Percentiles rank a stretch among this genome's conserved stretches.
Conservation (phyloP, 345 rosid species). For the Citrus mangshanensis region DNA sequence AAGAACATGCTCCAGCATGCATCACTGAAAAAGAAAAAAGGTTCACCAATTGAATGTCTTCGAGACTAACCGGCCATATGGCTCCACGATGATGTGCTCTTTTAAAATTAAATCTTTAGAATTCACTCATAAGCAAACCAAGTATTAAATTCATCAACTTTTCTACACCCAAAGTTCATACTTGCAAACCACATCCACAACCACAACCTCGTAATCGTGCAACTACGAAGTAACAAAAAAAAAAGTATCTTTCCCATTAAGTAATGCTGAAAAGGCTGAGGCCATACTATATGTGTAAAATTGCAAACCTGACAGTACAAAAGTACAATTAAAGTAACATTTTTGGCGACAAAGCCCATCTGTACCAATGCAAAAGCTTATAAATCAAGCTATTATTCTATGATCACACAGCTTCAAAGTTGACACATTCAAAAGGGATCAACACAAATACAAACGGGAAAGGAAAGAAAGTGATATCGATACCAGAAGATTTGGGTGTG, state of each 20-base stretch:
- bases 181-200: slow-evolving; percentile 20
- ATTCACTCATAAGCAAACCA: slow-evolving; percentile 11
- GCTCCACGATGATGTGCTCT: neutral
- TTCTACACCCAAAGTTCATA: slow-evolving; percentile 16
- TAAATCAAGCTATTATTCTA: slow-evolving; percentile 17
- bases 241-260: slow-evolving; percentile 22
- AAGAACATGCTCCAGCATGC: slow-evolving; percentile 15
- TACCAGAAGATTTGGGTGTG: slow-evolving; percentile 17
- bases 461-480: neutral
- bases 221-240: slow-evolving; percentile 13
- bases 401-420: slow-evolving; percentile 25
- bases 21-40: slow-evolving; percentile 5
- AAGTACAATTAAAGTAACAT: slow-evolving; percentile 20
- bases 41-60: neutral
- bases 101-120: slow-evolving; percentile 17
- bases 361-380: slow-evolving; percentile 29
- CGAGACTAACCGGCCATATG: slow-evolving; percentile 8
- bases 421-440: slow-evolving; percentile 15
- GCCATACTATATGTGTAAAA: slow-evolving; percentile 17
- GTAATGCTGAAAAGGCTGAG: slow-evolving; percentile 30
- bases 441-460: slow-evolving; percentile 4
- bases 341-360: slow-evolving; percentile 27
- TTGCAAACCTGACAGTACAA: slow-evolving; percentile 14
- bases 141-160: slow-evolving; percentile 9
- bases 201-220: slow-evolving; percentile 22